These are phyloP conservation scores for Lagenidium sp. DNA, from an alignment of 352 stramenopile genomes.

Conservation along the genomic window DNA sequence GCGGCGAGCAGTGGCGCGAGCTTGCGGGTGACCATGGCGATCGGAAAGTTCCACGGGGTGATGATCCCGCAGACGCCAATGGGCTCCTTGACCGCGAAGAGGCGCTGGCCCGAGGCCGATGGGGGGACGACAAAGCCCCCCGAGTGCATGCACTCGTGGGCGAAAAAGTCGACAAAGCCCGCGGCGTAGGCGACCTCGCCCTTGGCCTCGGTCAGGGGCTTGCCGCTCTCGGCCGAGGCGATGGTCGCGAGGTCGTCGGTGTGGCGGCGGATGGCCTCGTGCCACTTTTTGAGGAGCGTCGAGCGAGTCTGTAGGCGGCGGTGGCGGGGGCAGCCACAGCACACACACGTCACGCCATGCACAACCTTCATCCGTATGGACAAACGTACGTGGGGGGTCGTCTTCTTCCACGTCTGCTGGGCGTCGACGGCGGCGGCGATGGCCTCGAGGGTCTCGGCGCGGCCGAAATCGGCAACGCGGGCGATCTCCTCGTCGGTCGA, in stretches of 20 bases:
- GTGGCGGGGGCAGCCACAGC: background rate
- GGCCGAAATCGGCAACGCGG: conserved; percentile 61
- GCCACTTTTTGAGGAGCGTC: conserved; percentile 73
- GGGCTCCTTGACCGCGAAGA: conserved; percentile 85
- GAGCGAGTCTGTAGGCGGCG: conserved; percentile 26
- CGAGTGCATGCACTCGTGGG: conserved; percentile 89
- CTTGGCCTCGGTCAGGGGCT: conserved; percentile 91
- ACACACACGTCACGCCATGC: background rate
- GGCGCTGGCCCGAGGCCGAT: conserved; percentile 33
- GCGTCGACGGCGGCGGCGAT: conserved; percentile 58
- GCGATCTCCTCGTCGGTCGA: conserved; percentile 68
- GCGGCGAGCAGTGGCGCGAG: conserved; percentile 88
- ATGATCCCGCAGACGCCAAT: conserved; percentile 94
- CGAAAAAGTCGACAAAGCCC: conserved; percentile 96
- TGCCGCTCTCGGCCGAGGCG: conserved; percentile 96
- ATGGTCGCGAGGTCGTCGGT: conserved; percentile 85
- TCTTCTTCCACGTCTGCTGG: conserved; percentile 67
- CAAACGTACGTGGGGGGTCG: conserved; percentile 32
- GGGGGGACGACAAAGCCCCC: conserved; percentile 75
- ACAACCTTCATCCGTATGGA: background rate
- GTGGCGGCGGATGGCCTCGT: conserved; percentile 57
- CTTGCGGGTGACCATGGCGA: conserved; percentile 98
- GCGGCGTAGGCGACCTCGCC: conserved; percentile 93
- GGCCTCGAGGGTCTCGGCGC: conserved; percentile 53
- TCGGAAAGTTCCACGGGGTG: conserved; percentile 98